Evolutionary conservation across 352 stramenopile species (phyloP).

Genomic region (Phytophthora agathidicida): DNA sequence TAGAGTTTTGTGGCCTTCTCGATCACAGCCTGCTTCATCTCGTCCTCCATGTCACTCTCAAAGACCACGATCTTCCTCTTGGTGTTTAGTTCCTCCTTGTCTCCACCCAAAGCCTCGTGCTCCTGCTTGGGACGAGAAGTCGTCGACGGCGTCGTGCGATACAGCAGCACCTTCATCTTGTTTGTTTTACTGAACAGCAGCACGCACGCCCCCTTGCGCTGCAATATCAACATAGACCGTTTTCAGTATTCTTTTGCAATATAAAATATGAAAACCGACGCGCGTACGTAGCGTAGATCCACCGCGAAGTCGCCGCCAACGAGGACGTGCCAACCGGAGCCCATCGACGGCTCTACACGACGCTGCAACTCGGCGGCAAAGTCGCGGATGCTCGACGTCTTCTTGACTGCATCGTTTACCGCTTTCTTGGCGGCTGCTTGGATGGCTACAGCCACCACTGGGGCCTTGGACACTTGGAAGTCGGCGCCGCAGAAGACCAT

Average conservation of each 20-base stretch:
- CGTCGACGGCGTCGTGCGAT: constrained; percentile 59
- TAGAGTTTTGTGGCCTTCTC: constrained; percentile 47
- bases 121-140: constrained; percentile 38
- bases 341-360: constrained; percentile 50
- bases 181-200: constrained; percentile 62
- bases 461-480: constrained; percentile 72
- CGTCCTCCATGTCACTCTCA: constrained; percentile 61
- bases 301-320: constrained; percentile 74
- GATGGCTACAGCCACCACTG: constrained; percentile 45
- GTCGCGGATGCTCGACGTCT: constrained; percentile 64
- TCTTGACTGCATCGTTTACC: constrained; percentile 59
- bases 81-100: constrained; percentile 11
- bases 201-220: constrained; percentile 75
- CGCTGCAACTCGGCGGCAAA: constrained; percentile 51
- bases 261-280: background rate
- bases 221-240: constrained; percentile 5
- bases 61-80: constrained; percentile 58
- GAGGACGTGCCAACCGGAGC: constrained; percentile 73
- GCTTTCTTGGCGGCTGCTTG: constrained; percentile 49
- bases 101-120: constrained; percentile 30
- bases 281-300: constrained; percentile 76
- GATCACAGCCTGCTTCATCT: constrained; percentile 48
- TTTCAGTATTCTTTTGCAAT: too few species aligned
- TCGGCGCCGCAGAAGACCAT: constrained; percentile 64
- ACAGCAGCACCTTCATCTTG: constrained; percentile 79